Evolutionary conservation across 768 basidiomycete species (phyloP), one percentile per base, ranked within the genome.

Genomic region (Obba rivulosa): DNA sequence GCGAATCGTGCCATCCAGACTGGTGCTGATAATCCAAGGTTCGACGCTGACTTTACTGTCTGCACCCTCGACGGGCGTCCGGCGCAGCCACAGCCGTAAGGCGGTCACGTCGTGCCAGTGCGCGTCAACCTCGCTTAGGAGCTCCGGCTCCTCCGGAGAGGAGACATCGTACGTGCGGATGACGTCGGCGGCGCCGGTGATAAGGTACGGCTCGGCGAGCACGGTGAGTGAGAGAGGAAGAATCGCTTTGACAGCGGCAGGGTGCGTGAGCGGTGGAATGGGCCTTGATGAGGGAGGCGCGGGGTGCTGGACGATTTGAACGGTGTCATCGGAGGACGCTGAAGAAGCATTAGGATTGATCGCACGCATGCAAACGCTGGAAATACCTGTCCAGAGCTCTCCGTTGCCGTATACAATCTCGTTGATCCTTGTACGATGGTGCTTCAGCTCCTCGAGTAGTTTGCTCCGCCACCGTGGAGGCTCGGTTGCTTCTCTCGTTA

Each of bases 271-370:
- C n/a, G 72, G 76, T 50, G 70, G 79, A 52, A 62, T 69, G 22
- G 66, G 72, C 60, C 70, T 47, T 28, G 46, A 8, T 13, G 46
- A 34, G 34, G 31, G 56, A 48, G 20, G 60, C 46, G 69, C 56
- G 16, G 72, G 70, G 52, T 79, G 74, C 14, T 74, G 63, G 3
- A 78, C 62, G 10, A 90, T 71, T 50, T 85, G 81, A 1, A 86
- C 83, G 0, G 88, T 87, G 36, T 92, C 87, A 63, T 99, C 96
- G 13, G 87, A 73, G 13, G 96, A 98, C 10, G 87, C 96, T 96
- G 57, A n/a, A 43, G 43, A 14, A 34, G 16, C 8, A 16, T 23
- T 40, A 22, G 41, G n/a, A 22, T 22, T 9, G 37, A 23, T 13
- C 37, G 23, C 10, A 13, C 25, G 10, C 14, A 41, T 25, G 7